Conservation (phyloP, 768 basidiomycete species). For the Strobilomyces dryophilus region DNA sequence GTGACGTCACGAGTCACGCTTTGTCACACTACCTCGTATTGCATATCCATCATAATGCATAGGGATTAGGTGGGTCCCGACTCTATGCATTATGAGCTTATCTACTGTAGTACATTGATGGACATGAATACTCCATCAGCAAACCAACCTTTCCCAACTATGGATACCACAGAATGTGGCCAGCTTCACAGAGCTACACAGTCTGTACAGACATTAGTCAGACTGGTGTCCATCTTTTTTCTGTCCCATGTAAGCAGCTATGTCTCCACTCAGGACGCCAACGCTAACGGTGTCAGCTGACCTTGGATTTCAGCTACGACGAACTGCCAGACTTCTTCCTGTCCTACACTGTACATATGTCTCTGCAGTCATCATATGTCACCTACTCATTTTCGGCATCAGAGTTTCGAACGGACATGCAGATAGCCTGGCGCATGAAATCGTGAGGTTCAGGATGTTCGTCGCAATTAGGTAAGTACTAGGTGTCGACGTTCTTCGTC, state of each 20-base stretch:
- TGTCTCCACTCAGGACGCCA: too few relatives aligned
- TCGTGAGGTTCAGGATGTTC: conserved; percentile 86
- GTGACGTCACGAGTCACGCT: not conserved
- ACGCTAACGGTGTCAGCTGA: conserved; percentile 53
- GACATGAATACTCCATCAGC: too few relatives aligned
- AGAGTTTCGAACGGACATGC: conserved; percentile 54
- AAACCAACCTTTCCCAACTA: too few relatives aligned
- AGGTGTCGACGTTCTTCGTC: conserved; percentile 86
- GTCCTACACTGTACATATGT: conserved; percentile 87
- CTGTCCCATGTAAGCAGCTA: too few relatives aligned
- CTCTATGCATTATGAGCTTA: not conserved
- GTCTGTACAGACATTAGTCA: too few relatives aligned
- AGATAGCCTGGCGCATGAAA: conserved; percentile 68
- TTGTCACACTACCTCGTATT: not conserved
- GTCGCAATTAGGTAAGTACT: conserved; percentile 76
- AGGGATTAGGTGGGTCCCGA: not conserved
- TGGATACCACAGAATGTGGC: too few relatives aligned
- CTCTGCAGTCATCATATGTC: conserved; percentile 70
- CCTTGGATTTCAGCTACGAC: conserved; percentile 81
- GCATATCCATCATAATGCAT: not conserved
- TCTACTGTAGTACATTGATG: not conserved
- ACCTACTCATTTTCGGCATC: conserved; percentile 81
- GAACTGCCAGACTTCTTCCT: conserved; percentile 88
- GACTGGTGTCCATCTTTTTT: too few relatives aligned
- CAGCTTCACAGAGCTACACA: not conserved